A percentile compares a stretch with the other conserved stretches of the same genome.
phyloP scores from a whole-genome alignment of 345 rosid species.

The Erucastrum elatum region DNA sequence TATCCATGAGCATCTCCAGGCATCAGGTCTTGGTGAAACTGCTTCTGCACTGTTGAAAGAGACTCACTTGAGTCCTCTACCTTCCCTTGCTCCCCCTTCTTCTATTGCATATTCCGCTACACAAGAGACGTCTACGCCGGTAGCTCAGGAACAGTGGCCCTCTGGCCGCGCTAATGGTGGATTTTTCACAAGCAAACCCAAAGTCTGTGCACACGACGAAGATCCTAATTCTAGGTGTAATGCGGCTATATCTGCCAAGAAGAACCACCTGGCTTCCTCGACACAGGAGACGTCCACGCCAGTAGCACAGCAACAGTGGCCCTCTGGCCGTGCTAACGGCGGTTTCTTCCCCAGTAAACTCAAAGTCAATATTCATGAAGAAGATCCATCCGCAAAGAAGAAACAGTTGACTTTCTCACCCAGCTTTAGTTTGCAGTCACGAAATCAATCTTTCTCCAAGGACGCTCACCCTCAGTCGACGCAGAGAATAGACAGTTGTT shows the following conservation, averaged over 20 bases:
- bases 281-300: slow-evolving; percentile 51
- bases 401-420: slow-evolving; percentile 78
- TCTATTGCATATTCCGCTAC: slow-evolving; percentile 54
- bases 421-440: slow-evolving; percentile 55
- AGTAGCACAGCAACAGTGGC: slow-evolving; percentile 72
- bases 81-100: slow-evolving; percentile 68
- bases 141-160: slow-evolving; percentile 79
- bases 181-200: slow-evolving; percentile 65
- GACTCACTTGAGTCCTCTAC: slow-evolving; percentile 86
- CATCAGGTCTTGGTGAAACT: slow-evolving; percentile 73
- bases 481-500: slow-evolving; percentile 42
- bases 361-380: slow-evolving; percentile 46
- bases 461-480: slow-evolving; percentile 52
- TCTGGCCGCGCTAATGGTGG: slow-evolving; percentile 72
- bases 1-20: slow-evolving; percentile 95
- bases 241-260: slow-evolving; percentile 56
- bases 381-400: slow-evolving; percentile 69
- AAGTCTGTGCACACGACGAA: slow-evolving; percentile 45
- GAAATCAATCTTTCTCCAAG: slow-evolving; percentile 46
- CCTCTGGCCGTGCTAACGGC: slow-evolving; percentile 64
- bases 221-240: slow-evolving; percentile 51
- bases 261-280: slow-evolving; percentile 73
- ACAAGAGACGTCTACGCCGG: slow-evolving; percentile 53
- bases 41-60: slow-evolving; percentile 76
- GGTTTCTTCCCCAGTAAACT: slow-evolving; percentile 66